These are phyloP conservation scores for Phytophthora constricta DNA, from an alignment of 352 stramenopile species.

Conservation along the genomic window DNA sequence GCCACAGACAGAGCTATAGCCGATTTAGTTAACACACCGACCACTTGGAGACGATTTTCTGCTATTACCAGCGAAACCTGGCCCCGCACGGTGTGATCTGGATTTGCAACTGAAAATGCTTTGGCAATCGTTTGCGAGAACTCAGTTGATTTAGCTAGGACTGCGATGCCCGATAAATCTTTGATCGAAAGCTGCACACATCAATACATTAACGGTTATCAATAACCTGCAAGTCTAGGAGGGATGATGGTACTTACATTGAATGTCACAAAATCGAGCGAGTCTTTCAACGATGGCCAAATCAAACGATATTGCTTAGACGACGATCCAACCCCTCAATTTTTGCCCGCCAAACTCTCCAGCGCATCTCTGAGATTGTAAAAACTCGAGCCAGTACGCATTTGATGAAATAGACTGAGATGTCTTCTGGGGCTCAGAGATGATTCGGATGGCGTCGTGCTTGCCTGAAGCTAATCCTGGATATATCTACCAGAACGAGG, in stretches of 20 bases:
- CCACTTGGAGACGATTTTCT: conserved; percentile 22
- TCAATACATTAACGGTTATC: not conserved
- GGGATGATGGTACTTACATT: conserved; percentile 21
- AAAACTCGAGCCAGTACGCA: conserved; percentile 32
- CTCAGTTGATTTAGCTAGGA: conserved; percentile 11
- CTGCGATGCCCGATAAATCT: conserved; percentile 3
- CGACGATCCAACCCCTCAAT: not conserved
- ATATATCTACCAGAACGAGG: conserved; percentile 36
- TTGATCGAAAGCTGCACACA: conserved; percentile 16
- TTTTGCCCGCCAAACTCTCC: conserved; percentile 35
- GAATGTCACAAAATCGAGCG: conserved; percentile 35
- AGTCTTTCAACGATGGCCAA: conserved; percentile 56
- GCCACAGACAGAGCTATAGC: not conserved
- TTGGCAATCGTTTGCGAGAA: conserved; percentile 18
- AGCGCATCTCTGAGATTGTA: conserved; percentile 40
- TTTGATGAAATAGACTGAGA: not conserved
- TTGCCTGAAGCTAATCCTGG: conserved; percentile 32
- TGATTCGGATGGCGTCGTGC: conserved; percentile 39
- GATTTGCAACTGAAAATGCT: conserved; percentile 6
- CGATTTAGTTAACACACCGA: conserved; percentile 18
- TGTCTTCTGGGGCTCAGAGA: conserved; percentile 28
- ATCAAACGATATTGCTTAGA: conserved; percentile 15
- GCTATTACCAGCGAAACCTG: conserved; percentile 27
- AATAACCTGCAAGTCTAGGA: not conserved
- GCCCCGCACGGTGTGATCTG: conserved; percentile 7